These are phyloP conservation scores for Coemansia sp. DNA, from an alignment of 192 early-diverging fungal species.

Conservation along the genomic window DNA sequence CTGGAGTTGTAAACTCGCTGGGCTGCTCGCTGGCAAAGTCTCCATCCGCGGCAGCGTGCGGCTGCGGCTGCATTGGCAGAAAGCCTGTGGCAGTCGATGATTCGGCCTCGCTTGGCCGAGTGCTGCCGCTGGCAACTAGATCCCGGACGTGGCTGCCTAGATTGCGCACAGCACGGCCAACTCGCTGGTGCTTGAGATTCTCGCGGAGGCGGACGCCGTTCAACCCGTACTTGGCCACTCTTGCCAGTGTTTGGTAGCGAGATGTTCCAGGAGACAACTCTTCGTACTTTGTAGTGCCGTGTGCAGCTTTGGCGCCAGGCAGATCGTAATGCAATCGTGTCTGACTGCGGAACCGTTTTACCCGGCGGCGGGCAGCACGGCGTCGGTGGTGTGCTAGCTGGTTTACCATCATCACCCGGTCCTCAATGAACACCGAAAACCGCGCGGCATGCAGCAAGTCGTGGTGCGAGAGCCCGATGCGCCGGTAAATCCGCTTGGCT, in stretches of 20 bases:
- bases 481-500: conserved; percentile 28
- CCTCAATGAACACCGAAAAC: conserved; percentile 35
- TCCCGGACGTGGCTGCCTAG: conserved; percentile 34
- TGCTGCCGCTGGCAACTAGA: conserved; percentile 14
- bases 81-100: conserved; percentile 1
- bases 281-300: background rate
- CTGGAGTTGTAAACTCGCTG: conserved; percentile 21
- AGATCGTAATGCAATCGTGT: conserved; percentile 4
- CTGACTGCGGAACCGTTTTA: conserved; percentile 10
- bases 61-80: background rate
- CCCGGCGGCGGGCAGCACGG: background rate
- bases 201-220: conserved; percentile 27
- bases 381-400: conserved; percentile 28
- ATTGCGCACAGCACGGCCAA: conserved; percentile 22
- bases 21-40: background rate
- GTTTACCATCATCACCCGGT: conserved; percentile 28
- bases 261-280: conserved; percentile 3
- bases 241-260: conserved; percentile 16
- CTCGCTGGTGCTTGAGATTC: conserved; percentile 23
- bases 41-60: conserved; percentile 1
- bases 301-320: background rate
- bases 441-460: conserved; percentile 36
- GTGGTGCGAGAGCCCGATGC: conserved; percentile 39
- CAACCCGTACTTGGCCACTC: conserved; percentile 12
- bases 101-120: conserved; percentile 14